These are phyloP conservation scores for Annona cherimola DNA, from an alignment of 164 flowering plant genomes.

Conservation along the genomic window DNA sequence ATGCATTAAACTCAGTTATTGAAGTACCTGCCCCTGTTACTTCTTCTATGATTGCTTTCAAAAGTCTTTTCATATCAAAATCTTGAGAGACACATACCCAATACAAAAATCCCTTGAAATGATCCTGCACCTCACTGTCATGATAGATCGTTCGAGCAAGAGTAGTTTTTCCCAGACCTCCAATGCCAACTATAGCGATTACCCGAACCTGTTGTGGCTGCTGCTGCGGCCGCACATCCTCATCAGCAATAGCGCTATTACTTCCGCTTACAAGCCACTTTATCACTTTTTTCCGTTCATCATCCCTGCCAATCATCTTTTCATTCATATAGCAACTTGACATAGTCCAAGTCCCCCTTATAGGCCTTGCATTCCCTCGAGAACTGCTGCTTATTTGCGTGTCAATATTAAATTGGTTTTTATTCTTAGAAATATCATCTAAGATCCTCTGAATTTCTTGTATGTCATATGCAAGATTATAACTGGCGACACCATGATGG, in stretches of 20 bases:
- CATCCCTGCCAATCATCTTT: not conserved
- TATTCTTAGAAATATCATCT: too few species aligned
- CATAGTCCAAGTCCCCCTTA: too few species aligned
- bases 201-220: too few species aligned
- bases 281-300: not conserved
- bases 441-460: too few species aligned
- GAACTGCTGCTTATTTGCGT: too few species aligned
- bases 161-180: constrained; percentile 4
- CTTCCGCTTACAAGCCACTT: not conserved
- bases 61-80: constrained; percentile 3
- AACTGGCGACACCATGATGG: too few species aligned
- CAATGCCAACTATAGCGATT: not conserved
- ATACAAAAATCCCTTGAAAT: not conserved
- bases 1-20: not conserved
- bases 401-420: too few species aligned
- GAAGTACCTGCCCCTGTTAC: not conserved
- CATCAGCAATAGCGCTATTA: too few species aligned
- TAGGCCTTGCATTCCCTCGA: too few species aligned
- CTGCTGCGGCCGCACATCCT: too few species aligned
- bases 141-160: not conserved
- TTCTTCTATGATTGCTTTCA: not conserved
- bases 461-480: too few species aligned
- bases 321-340: too few species aligned
- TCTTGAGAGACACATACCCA: constrained; percentile 10
- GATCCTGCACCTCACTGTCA: constrained; percentile 3